These are phyloP conservation scores for Hsuehochloa calcarea DNA, from an alignment of 176 grass and related monocot species.

Conservation along the genomic window DNA sequence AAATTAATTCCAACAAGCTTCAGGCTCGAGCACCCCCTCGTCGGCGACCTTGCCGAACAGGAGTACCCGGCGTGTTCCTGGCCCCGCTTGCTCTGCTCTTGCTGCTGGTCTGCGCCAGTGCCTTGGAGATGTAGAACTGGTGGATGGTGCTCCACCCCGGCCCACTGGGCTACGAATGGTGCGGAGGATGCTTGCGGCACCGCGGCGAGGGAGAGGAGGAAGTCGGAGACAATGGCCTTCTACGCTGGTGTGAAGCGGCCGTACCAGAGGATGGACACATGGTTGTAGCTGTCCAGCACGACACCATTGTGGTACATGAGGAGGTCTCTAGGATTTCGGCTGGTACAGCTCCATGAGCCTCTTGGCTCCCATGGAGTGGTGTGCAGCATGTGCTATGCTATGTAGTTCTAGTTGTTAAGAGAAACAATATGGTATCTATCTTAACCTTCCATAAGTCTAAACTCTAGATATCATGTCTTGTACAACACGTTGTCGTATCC, in stretches of 20 bases:
- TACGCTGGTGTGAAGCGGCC: constrained; percentile 60
- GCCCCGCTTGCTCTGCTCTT: not conserved
- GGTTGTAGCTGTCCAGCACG: constrained; percentile 51
- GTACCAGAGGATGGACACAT: constrained; percentile 61
- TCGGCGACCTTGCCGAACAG: constrained; percentile 38
- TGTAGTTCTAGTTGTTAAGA: not conserved
- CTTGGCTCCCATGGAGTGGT: constrained; percentile 1
- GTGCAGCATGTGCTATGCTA: constrained; percentile 17
- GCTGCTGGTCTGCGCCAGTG: not conserved
- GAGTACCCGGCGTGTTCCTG: constrained; percentile 1
- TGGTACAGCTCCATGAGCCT: constrained; percentile 47
- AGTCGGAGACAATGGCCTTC: constrained; percentile 64
- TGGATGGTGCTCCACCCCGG: constrained; percentile 43
- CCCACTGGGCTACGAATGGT: constrained; percentile 57
- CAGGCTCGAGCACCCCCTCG: constrained; percentile 42
- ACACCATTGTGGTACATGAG: constrained; percentile 65
- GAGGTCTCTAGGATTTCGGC: constrained; percentile 14
- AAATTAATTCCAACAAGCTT: not conserved
- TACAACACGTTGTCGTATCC: too few relatives aligned
- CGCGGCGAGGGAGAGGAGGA: constrained; percentile 50
- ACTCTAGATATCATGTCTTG: too few relatives aligned
- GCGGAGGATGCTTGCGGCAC: not conserved
- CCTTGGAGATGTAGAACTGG: constrained; percentile 35
- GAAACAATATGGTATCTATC: too few relatives aligned
- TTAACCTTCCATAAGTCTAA: too few relatives aligned